Evolutionary conservation across 768 basidiomycete species (phyloP), one percentile per base, ranked within the genome.

Genomic region (Suillus brevipes): DNA sequence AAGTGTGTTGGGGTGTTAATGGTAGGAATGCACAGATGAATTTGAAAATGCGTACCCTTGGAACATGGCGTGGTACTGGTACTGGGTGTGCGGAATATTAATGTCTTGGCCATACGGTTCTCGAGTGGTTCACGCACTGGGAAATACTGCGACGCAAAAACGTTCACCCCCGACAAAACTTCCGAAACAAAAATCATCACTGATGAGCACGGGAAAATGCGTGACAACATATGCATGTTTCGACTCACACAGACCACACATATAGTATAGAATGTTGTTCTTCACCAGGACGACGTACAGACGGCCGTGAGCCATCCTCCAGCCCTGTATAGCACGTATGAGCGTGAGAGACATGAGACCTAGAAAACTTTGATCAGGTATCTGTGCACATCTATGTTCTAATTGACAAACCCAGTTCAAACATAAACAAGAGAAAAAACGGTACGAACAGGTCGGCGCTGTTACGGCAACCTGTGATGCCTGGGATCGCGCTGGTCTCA

Each of bases 391-490:
- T 13, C 12, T 59, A 23, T 28, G 23, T 12, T 13, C 16, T 18
- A 28, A 31, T 28, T 1, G 25, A 59, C 58, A 18, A 20, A 59
- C 58, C 40, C 1, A 59, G 6, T 31, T 59, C 38, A 12, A 59
- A 16, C 7, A 25, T 20, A 28, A 25, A 13, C 20, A 58, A 14
- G 37, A 50, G 36, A 40, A 63, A 37, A 38, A 43, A 52, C 9
- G 64, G 45, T 49, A 60, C 28, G 43, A 60, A 49, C 37, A 62
- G 36, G 37, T n/a, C 16, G 47, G 14, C 3, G 38, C 47, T 63
- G 36, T 10, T 28, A 20, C 7, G 28, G 7, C 58, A 59, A 40
- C 58, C 58, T 8, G 58, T 42, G 28, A 31, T 42, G 18, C 58
- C 58, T 8, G 40, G 58, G 18, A 59, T 28, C 6, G 14, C 6